Base-by-base conservation (phyloP, 208 protist genomes). In the Trypanosoma boissoni region DNA sequence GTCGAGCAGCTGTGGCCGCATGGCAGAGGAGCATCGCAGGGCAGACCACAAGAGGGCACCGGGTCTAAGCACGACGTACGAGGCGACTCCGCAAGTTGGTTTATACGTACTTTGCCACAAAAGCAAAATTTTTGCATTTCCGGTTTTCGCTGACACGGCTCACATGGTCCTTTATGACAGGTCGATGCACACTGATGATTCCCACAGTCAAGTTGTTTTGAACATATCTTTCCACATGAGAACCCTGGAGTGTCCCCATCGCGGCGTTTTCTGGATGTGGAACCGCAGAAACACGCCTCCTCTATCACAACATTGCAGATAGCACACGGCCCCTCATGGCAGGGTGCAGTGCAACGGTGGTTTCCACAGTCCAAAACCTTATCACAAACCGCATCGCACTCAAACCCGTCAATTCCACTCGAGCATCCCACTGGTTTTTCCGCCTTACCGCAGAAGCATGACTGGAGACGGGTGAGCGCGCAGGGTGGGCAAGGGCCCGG, bases 241-340 rank as follows among this genome's bases (percentile, higher is more conserved):
- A 87, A 91, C 18, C 61, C 32, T 14, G 8, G 26, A 14, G 48
- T 63, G 1, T 68, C 60, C 21, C 69, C 80, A 39, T 82, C 88
- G 21, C 72, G 71, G 20, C 62, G 70, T 44, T 39, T 76, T 16
- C 69, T 55, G 34, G 61, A 54, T 27, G 68, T 74, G 7, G 68
- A 66, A 4, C 96, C 96, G 64, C 96, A 98, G 78, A 86, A 94
- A 71, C 96, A 98, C 18, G 43, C 67, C 60, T 83, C 69, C 23
- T 59, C 64, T 3, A 80, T 37, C 34, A 75, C 34, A 16, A 88
- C 74, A 24, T 60, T 61, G 65, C 96, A 98, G 18, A 89, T 66
- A 1, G 79, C 50, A 68, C 96, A 98, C 0, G 71, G 50, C 1
- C 93, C 93, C 16, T 81, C 68, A 58, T 98, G 96, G 63, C 96